These are phyloP conservation scores for Pulveroboletus ravenelii DNA, from an alignment of 768 basidiomycete species.

Conservation along the genomic window DNA sequence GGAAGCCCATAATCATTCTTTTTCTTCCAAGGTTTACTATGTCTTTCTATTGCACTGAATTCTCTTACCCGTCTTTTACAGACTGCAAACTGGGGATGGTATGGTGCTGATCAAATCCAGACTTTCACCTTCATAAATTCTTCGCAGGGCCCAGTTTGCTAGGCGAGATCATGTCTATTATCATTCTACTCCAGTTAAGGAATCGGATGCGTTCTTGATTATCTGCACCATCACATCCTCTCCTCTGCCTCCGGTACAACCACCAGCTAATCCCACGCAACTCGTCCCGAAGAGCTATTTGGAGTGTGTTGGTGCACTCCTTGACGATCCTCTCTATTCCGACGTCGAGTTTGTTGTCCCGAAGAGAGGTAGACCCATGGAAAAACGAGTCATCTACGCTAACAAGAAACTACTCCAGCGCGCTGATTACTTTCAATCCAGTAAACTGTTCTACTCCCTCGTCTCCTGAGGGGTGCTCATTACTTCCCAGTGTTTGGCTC, in stretches of 20 bases:
- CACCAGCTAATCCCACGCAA: constrained; percentile 42
- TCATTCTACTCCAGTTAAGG: constrained; percentile 45
- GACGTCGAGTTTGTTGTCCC: constrained; percentile 81
- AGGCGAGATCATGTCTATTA: constrained; percentile 68
- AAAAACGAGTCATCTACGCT: constrained; percentile 55
- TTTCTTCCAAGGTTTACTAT: constrained; percentile 57
- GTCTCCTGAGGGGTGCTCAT: not conserved
- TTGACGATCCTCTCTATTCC: constrained; percentile 81
- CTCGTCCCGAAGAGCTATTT: constrained; percentile 64
- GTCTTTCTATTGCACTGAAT: not conserved
- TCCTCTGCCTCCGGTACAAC: constrained; percentile 45
- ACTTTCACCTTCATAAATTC: not conserved
- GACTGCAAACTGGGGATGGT: constrained; percentile 91
- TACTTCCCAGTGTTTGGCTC: constrained; percentile 62
- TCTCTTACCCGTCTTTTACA: constrained; percentile 25
- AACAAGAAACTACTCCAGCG: constrained; percentile 61
- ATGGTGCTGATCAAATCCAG: constrained; percentile 15
- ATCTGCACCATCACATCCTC: constrained; percentile 74
- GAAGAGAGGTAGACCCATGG: constrained; percentile 34
- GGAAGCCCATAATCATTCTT: constrained; percentile 79
- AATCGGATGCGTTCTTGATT: constrained; percentile 68
- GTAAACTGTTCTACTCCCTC: constrained; percentile 33
- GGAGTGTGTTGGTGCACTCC: constrained; percentile 64
- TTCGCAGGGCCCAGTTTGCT: constrained; percentile 69
- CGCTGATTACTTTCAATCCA: constrained; percentile 75